Percentiles rank a stretch among this genome's conserved stretches.
phyloP scores from a whole-genome alignment of 2,329 filamentous ascomycete species.

The Colletotrichum eremochloae region DNA sequence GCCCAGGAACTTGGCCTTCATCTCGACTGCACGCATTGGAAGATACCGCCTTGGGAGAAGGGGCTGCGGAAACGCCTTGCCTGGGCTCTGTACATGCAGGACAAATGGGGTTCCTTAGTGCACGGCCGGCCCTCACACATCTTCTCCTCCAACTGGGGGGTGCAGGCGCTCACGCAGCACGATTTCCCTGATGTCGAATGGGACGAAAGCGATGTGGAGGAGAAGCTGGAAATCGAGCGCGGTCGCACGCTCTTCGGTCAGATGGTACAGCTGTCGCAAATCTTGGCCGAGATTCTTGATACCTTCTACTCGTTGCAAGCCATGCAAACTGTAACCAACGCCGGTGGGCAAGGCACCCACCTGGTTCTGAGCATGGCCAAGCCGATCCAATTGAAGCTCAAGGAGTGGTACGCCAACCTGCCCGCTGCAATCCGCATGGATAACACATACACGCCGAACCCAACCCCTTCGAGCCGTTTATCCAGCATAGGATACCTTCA shows the following conservation, averaged over 20 bases:
- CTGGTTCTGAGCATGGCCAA: slow-evolving; percentile 82
- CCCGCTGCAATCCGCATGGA: slow-evolving; percentile 77
- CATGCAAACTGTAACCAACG: slow-evolving; percentile 75
- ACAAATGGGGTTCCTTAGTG: slow-evolving; percentile 89
- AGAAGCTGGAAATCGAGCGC: slow-evolving; percentile 74
- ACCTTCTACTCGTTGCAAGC: slow-evolving; percentile 86
- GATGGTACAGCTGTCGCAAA: slow-evolving; percentile 80
- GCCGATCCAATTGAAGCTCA: slow-evolving; percentile 84
- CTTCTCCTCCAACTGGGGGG: slow-evolving; percentile 80
- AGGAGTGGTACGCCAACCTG: slow-evolving; percentile 84
- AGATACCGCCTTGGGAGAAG: slow-evolving; percentile 89
- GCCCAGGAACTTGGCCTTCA: slow-evolving; percentile 90
- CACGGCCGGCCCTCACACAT: slow-evolving; percentile 88
- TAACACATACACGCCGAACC: slow-evolving; percentile 59
- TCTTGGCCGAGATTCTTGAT: slow-evolving; percentile 84
- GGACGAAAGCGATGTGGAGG: slow-evolving; percentile 71
- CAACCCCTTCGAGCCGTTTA: slow-evolving; percentile 59
- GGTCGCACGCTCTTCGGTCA: slow-evolving; percentile 80
- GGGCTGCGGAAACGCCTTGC: slow-evolving; percentile 86
- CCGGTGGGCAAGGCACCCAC: slow-evolving; percentile 78
- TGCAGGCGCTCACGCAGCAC: slow-evolving; percentile 71
- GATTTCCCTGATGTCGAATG: slow-evolving; percentile 82
- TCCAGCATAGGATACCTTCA: slow-evolving; percentile 83
- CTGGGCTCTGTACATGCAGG: slow-evolving; percentile 95
- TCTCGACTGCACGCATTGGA: slow-evolving; percentile 88